A percentile compares a stretch with the other conserved stretches of the same genome.
Conservation (phyloP, 495 filamentous ascomycete genomes). For the Neurospora sp. region DNA sequence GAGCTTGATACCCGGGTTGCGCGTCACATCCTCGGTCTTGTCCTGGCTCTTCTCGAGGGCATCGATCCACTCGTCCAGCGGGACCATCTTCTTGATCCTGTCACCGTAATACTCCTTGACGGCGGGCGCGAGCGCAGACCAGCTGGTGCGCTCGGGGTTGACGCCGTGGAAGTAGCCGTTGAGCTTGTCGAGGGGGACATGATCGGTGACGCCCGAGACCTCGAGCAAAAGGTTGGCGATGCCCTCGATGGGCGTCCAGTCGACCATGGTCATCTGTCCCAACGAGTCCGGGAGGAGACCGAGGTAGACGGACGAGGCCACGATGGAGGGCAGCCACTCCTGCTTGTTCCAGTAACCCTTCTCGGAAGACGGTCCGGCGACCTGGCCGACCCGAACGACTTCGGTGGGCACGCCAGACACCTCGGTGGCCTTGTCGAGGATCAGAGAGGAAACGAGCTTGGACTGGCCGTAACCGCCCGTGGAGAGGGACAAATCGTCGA, state of each 20-base stretch:
- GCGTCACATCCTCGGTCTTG: slow-evolving; percentile 18
- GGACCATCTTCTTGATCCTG: slow-evolving; percentile 26
- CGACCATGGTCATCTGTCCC: slow-evolving; percentile 29
- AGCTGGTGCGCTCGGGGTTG: slow-evolving; percentile 30
- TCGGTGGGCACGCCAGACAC: slow-evolving; percentile 30
- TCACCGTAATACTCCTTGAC: slow-evolving; percentile 29
- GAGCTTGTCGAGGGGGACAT: slow-evolving; percentile 18
- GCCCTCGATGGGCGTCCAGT: slow-evolving; percentile 47
- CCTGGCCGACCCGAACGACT: slow-evolving; percentile 47
- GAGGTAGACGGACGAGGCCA: slow-evolving; percentile 34
- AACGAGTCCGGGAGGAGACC: slow-evolving; percentile 30
- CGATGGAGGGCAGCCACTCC: slow-evolving; percentile 48
- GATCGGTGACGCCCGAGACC: slow-evolving; percentile 21
- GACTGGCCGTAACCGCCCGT: slow-evolving; percentile 45
- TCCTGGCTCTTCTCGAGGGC: slow-evolving; percentile 26
- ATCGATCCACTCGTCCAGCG: slow-evolving; percentile 30
- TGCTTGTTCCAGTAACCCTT: slow-evolving; percentile 42
- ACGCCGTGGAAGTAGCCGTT: slow-evolving; percentile 39
- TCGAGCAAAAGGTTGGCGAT: slow-evolving; percentile 31
- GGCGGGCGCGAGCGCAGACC: slow-evolving; percentile 22
- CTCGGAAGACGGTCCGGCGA: slow-evolving; percentile 38
- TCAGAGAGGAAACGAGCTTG: slow-evolving; percentile 43
- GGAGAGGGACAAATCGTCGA: slow-evolving; percentile 30
- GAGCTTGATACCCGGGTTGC: slow-evolving; percentile 37
- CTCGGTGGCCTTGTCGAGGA: slow-evolving; percentile 35